Evolutionary conservation across 257 asterid species (phyloP).

Genomic region (Rehmannia glutinosa): DNA sequence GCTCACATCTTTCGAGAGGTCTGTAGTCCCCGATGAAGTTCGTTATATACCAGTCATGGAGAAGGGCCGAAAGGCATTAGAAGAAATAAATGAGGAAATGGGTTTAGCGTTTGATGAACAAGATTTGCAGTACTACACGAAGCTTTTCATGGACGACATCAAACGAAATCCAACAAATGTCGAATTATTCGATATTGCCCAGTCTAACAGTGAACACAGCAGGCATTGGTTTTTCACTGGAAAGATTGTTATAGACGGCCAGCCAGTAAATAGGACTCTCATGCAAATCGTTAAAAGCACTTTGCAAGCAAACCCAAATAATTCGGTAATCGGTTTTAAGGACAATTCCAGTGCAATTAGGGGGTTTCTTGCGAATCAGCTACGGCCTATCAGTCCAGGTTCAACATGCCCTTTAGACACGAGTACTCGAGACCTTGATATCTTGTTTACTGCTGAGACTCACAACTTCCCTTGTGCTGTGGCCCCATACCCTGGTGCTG

Average conservation of each 20-base stretch:
- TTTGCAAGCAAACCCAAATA: constrained; percentile 72
- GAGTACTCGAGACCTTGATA: constrained; percentile 53
- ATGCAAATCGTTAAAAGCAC: constrained; percentile 93
- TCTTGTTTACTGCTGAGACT: constrained; percentile 90
- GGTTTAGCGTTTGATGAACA: constrained; percentile 96
- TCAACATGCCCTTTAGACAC: constrained; percentile 55
- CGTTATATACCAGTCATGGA: constrained; percentile 83
- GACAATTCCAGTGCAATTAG: constrained; percentile 93
- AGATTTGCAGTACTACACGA: constrained; percentile 80
- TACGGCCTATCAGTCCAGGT: constrained; percentile 71
- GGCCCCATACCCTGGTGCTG: constrained; percentile 99
- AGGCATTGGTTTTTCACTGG: constrained; percentile 97
- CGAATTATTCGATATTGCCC: constrained; percentile 91
- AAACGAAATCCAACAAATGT: constrained; percentile 86
- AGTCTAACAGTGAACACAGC: constrained; percentile 97
- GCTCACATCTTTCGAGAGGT: constrained; percentile 73
- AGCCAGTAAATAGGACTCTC: constrained; percentile 60
- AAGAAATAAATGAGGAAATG: constrained; percentile 80
- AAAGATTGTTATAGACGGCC: constrained; percentile 71
- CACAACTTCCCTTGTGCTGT: constrained; percentile 98
- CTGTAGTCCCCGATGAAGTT: constrained; percentile 68
- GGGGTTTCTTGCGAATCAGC: constrained; percentile 69
- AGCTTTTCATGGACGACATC: constrained; percentile 81
- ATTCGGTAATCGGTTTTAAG: constrained; percentile 93
- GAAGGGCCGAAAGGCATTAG: constrained; percentile 79